Conservation (phyloP, 139 green algal genomes). For the Closterium sp. region DNA sequence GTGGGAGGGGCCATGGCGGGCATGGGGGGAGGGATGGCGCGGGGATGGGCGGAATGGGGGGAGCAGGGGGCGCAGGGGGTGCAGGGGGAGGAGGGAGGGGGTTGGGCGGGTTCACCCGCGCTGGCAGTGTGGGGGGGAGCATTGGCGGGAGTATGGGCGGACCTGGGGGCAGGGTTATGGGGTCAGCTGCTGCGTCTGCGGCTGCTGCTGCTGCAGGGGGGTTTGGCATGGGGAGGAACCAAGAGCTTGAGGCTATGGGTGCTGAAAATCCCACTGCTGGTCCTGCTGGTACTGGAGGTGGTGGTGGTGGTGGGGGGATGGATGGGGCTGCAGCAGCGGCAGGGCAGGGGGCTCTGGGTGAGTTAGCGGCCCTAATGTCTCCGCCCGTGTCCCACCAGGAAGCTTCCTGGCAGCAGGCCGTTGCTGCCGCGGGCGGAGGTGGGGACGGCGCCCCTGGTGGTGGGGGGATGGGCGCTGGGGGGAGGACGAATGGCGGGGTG, state of each 20-base stretch:
- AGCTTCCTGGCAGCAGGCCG: not conserved
- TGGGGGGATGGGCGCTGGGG: not conserved
- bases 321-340: conserved; percentile 1
- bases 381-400: not conserved
- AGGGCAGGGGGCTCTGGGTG: not conserved
- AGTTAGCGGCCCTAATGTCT: not conserved
- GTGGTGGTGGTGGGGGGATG: not conserved
- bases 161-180: not conserved
- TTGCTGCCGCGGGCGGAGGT: not conserved
- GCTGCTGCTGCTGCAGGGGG: not conserved
- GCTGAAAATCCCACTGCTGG: not conserved
- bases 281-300: not conserved
- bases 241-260: not conserved
- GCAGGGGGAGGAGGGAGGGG: not conserved
- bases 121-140: not conserved
- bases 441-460: not conserved
- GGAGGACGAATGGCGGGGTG: not conserved
- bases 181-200: not conserved
- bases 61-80: too few species aligned
- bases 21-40: not conserved
- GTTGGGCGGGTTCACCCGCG: not conserved
- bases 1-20: not conserved
- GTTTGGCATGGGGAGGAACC: not conserved
- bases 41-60: not conserved
- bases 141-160: not conserved